Evolutionary conservation across 1,139 yeast genomes (phyloP).

Genomic region (Hemisphaericaspora xylanilytica): DNA sequence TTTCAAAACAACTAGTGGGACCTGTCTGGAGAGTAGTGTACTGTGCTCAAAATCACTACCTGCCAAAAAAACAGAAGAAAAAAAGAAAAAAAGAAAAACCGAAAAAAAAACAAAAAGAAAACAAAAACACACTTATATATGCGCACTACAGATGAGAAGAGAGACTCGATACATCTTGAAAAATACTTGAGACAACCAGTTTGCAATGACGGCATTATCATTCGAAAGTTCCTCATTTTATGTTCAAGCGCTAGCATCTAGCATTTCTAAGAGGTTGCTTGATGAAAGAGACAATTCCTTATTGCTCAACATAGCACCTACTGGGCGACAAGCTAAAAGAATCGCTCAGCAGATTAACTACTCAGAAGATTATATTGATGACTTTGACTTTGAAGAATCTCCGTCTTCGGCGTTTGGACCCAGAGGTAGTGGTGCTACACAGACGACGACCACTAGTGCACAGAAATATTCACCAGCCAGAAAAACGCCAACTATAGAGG

Average conservation of each 20-base stretch:
- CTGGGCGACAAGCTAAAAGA: slow-evolving; percentile 76
- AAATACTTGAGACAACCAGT: no score
- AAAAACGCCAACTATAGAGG: slow-evolving; percentile 27
- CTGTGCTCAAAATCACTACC: neutral
- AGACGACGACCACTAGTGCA: slow-evolving; percentile 24
- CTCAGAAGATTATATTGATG: slow-evolving; percentile 65
- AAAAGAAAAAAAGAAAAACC: neutral
- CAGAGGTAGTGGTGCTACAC: slow-evolving; percentile 13
- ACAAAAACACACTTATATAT: neutral
- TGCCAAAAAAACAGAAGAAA: no score
- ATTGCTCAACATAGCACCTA: slow-evolving; percentile 64
- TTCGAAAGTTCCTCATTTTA: slow-evolving; percentile 28
- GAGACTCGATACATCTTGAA: no score
- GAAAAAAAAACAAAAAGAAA: slow-evolving; percentile 4
- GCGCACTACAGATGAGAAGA: neutral
- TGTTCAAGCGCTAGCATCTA: slow-evolving; percentile 77
- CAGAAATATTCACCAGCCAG: slow-evolving; percentile 39
- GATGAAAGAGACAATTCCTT: slow-evolving; percentile 57
- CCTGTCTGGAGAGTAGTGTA: no score
- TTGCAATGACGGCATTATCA: slow-evolving; percentile 14
- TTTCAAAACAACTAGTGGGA: no score
- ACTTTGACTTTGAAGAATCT: slow-evolving; percentile 71
- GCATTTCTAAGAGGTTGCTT: slow-evolving; percentile 40
- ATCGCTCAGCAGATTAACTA: slow-evolving; percentile 72
- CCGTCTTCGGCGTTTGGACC: slow-evolving; percentile 15